Evolutionary conservation across 139 green algal species (phyloP).

Genomic region (Tetratostichococcus sp.): DNA sequence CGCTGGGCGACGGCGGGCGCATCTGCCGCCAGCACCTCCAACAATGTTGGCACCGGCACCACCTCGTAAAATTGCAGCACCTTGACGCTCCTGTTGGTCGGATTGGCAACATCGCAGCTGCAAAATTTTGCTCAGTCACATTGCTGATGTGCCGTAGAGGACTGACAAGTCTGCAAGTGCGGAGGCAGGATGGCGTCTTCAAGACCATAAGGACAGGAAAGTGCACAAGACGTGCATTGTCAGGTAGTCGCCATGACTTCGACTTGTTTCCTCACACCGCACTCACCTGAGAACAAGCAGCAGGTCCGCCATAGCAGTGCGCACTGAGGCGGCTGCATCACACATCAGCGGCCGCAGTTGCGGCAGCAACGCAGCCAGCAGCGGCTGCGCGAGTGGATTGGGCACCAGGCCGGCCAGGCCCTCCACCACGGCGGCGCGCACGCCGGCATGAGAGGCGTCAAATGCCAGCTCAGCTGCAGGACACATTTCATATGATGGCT

Average conservation of each 20-base stretch:
- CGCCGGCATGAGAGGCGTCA: slow-evolving; percentile 40
- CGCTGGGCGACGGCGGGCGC: slow-evolving; percentile 14
- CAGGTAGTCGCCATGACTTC: too few relatives aligned
- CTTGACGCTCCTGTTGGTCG: slow-evolving; percentile 15
- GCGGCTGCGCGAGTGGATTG: slow-evolving; percentile 63
- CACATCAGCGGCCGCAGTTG: slow-evolving; percentile 41
- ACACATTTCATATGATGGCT: too few relatives aligned
- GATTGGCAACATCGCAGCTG: not conserved
- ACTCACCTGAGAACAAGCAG: slow-evolving; percentile 42
- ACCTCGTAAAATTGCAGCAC: slow-evolving; percentile 60
- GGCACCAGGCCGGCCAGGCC: slow-evolving; percentile 57
- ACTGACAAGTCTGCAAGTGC: too few relatives aligned
- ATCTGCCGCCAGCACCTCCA: slow-evolving; percentile 48
- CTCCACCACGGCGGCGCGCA: slow-evolving; percentile 55
- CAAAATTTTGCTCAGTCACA: too few relatives aligned
- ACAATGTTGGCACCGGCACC: slow-evolving; percentile 51
- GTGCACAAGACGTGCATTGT: too few relatives aligned
- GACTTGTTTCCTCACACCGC: too few relatives aligned
- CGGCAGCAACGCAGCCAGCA: slow-evolving; percentile 62
- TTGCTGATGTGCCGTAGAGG: too few relatives aligned
- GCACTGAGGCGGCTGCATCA: slow-evolving; percentile 47
- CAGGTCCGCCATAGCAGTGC: slow-evolving; percentile 55
- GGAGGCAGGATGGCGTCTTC: too few relatives aligned
- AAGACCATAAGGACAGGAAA: too few relatives aligned
- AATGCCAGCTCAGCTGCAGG: slow-evolving; percentile 61